Evolutionary conservation across 306 rosid species (phyloP).

Genomic region (Ochetophila trinervis): DNA sequence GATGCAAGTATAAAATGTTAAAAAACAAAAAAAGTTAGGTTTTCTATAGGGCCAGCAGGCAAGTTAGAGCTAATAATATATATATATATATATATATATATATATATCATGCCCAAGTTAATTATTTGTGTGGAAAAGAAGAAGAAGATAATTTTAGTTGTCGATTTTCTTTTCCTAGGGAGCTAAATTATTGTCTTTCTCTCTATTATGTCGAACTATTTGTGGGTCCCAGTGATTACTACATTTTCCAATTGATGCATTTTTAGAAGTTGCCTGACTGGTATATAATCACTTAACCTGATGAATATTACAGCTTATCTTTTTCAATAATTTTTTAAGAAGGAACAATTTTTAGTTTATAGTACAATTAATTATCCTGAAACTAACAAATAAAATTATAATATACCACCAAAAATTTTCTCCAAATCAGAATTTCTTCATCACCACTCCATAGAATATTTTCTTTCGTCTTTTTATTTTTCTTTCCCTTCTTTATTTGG

Average conservation of each 20-base stretch:
- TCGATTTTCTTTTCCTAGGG: too few relatives aligned
- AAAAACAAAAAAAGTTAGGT: too few relatives aligned
- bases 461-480: constrained; percentile 4
- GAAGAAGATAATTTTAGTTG: too few relatives aligned
- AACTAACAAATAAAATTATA: not conserved
- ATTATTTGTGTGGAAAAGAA: too few relatives aligned
- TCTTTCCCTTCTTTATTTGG: not conserved
- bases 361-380: not conserved
- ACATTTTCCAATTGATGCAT: not conserved
- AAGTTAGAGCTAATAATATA: too few relatives aligned
- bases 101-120: too few relatives aligned
- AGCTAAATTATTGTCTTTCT: too few relatives aligned
- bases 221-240: not conserved
- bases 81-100: too few relatives aligned
- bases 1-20: too few relatives aligned
- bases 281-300: too few relatives aligned
- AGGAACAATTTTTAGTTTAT: not conserved
- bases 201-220: too few relatives aligned
- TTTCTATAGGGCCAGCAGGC: too few relatives aligned
- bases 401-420: constrained; percentile 29
- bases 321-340: not conserved
- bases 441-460: constrained; percentile 31
- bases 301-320: not conserved
- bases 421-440: constrained; percentile 31
- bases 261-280: not conserved